Conservation (phyloP, 257 asterid genomes). For the Rubia yunnanensis region DNA sequence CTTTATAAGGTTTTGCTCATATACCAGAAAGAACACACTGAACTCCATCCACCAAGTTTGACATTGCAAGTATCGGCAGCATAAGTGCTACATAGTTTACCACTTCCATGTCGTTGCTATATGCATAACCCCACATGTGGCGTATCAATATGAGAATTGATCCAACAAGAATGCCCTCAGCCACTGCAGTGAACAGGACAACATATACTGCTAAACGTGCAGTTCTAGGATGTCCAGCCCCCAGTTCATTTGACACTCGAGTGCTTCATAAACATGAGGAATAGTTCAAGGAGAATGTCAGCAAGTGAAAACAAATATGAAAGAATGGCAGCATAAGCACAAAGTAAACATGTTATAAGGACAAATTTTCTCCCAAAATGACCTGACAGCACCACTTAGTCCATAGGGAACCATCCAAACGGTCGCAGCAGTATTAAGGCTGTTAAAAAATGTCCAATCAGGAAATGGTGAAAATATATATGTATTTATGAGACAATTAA, state of each 20-base stretch:
- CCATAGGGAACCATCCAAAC: conserved; percentile 90
- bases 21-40: conserved; percentile 82
- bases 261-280: conserved; percentile 37
- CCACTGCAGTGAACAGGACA: conserved; percentile 38
- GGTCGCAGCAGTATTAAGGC: conserved; percentile 62
- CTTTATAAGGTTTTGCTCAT: background rate
- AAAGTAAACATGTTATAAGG: background rate
- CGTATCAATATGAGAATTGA: conserved; percentile 36
- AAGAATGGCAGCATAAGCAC: background rate
- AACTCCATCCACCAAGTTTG: conserved; percentile 66
- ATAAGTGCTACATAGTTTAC: conserved; percentile 48
- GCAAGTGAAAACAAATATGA: background rate
- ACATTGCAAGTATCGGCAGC: conserved; percentile 73
- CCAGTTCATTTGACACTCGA: conserved; percentile 77
- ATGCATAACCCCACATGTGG: conserved; percentile 61
- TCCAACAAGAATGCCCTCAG: conserved; percentile 45
- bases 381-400: conserved; percentile 81
- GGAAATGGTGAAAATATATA: background rate
- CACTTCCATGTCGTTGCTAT: conserved; percentile 57
- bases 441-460: conserved; percentile 14
- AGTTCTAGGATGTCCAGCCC: conserved; percentile 54
- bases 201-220: conserved; percentile 55
- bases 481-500: background rate
- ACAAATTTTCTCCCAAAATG: conserved; percentile 2
- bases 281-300: background rate